phyloP scores from a whole-genome alignment of 768 basidiomycete genomes.

The Hebeloma cylindrosporum region DNA sequence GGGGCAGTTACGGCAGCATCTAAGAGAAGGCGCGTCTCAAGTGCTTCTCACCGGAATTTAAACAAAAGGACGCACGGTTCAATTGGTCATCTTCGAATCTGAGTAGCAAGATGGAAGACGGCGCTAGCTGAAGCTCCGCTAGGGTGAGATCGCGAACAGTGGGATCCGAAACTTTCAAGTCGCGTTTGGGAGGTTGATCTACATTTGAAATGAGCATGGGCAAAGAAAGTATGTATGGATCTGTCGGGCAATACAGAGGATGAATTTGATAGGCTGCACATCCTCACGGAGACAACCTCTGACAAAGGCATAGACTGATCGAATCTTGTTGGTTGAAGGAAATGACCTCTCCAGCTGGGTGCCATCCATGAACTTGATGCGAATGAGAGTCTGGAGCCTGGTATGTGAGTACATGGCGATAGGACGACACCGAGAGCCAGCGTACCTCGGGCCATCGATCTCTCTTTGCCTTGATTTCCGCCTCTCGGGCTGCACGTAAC shows the following conservation, averaged over 20 bases:
- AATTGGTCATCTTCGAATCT: slow-evolving; percentile 71
- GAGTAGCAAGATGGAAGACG: slow-evolving; percentile 75
- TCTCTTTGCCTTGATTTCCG: slow-evolving; percentile 54
- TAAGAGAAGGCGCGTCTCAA: neutral
- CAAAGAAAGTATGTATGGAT: slow-evolving; percentile 12
- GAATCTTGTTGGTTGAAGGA: slow-evolving; percentile 76
- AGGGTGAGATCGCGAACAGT: slow-evolving; percentile 67
- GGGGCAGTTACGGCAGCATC: slow-evolving; percentile 53
- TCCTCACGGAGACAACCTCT: slow-evolving; percentile 69
- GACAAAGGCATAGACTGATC: slow-evolving; percentile 83
- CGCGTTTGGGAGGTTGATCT: slow-evolving; percentile 83
- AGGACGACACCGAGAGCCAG: neutral
- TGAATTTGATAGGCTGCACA: slow-evolving; percentile 75
- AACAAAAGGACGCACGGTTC: slow-evolving; percentile 49
- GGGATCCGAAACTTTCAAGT: slow-evolving; percentile 80
- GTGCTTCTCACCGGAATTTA: neutral
- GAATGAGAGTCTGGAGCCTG: slow-evolving; percentile 66
- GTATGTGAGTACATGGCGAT: neutral
- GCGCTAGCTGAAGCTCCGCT: slow-evolving; percentile 70
- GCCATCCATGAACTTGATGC: slow-evolving; percentile 78
- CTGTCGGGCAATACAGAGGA: slow-evolving; percentile 85
- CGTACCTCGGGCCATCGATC: slow-evolving; percentile 75
- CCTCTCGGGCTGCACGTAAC: slow-evolving; percentile 62
- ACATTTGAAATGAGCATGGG: neutral
- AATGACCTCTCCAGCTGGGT: slow-evolving; percentile 80